phyloP scores from a whole-genome alignment of 2,329 filamentous ascomycete genomes.

The Penicillium corylophilum region DNA sequence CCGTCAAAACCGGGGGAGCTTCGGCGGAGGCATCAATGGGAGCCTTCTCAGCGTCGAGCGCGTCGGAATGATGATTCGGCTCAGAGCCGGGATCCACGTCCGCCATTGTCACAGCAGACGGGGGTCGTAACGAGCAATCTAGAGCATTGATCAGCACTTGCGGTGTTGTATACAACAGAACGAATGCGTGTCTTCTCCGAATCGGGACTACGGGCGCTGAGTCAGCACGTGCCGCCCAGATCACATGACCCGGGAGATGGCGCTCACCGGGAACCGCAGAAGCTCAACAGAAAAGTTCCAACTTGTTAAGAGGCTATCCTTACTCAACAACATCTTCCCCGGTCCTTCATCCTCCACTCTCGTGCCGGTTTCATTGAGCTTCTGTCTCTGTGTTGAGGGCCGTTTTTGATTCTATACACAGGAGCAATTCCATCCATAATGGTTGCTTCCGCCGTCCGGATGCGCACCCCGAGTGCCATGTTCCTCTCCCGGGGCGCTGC shows the following conservation, averaged over 20 bases:
- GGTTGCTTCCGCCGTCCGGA: slow-evolving; percentile 53
- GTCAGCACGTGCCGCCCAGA: slow-evolving; percentile 14
- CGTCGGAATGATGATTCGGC: slow-evolving; percentile 28
- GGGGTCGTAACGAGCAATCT: slow-evolving; percentile 31
- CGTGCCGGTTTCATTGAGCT: slow-evolving; percentile 18
- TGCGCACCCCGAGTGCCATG: slow-evolving; percentile 46
- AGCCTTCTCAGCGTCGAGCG: slow-evolving; percentile 30
- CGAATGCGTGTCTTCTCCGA: slow-evolving; percentile 32
- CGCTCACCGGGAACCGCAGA: slow-evolving; percentile 36
- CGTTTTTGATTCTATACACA: slow-evolving; percentile 17
- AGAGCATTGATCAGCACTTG: slow-evolving; percentile 18
- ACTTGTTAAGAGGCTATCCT: slow-evolving; percentile 25
- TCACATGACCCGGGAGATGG: slow-evolving; percentile 33
- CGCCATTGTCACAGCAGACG: slow-evolving; percentile 43
- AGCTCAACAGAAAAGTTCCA: slow-evolving; percentile 46
- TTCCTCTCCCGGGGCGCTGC: slow-evolving; percentile 42
- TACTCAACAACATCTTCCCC: slow-evolving; percentile 30
- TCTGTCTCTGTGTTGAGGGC: slow-evolving; percentile 23
- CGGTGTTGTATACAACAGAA: slow-evolving; percentile 6
- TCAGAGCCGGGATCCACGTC: slow-evolving; percentile 40
- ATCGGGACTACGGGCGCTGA: slow-evolving; percentile 20
- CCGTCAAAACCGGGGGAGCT: slow-evolving; percentile 25
- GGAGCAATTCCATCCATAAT: slow-evolving; percentile 46
- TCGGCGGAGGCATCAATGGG: slow-evolving; percentile 29
- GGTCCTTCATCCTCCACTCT: slow-evolving; percentile 21